phyloP scores from a whole-genome alignment of 495 filamentous ascomycete species.

The Podospora australis region DNA sequence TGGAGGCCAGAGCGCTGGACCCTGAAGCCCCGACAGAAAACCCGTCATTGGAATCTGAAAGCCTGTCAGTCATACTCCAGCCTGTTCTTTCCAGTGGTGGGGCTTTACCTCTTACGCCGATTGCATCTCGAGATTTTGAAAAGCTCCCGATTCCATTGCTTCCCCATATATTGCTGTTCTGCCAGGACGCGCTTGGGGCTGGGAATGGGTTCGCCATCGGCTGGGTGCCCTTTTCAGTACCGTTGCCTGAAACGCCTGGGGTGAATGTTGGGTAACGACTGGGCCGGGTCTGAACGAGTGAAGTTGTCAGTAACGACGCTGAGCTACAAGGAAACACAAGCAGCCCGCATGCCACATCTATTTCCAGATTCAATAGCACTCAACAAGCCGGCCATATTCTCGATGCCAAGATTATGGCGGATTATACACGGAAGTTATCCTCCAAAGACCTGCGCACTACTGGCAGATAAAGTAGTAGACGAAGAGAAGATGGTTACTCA shows the following conservation, averaged over 20 bases:
- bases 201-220: constrained; percentile 34
- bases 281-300: constrained; percentile 2
- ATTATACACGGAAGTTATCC: too few relatives aligned
- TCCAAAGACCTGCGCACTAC: too few relatives aligned
- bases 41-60: constrained; percentile 30
- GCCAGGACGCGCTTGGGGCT: constrained; percentile 46
- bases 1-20: constrained; percentile 57
- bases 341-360: too few relatives aligned
- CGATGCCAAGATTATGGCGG: too few relatives aligned
- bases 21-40: constrained; percentile 41
- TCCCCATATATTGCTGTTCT: constrained; percentile 57
- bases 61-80: constrained; percentile 19
- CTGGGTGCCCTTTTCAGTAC: constrained; percentile 31
- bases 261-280: background rate
- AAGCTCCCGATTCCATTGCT: constrained; percentile 44
- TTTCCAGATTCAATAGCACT: too few relatives aligned
- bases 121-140: constrained; percentile 31
- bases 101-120: constrained; percentile 42
- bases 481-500: too few relatives aligned
- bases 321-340: background rate
- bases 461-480: too few relatives aligned
- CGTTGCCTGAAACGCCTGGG: constrained; percentile 3
- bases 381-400: too few relatives aligned
- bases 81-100: too few relatives aligned
- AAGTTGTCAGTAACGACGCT: background rate